phyloP scores from a whole-genome alignment of 108 stramenopile species.

The Conticribra weissflogii region DNA sequence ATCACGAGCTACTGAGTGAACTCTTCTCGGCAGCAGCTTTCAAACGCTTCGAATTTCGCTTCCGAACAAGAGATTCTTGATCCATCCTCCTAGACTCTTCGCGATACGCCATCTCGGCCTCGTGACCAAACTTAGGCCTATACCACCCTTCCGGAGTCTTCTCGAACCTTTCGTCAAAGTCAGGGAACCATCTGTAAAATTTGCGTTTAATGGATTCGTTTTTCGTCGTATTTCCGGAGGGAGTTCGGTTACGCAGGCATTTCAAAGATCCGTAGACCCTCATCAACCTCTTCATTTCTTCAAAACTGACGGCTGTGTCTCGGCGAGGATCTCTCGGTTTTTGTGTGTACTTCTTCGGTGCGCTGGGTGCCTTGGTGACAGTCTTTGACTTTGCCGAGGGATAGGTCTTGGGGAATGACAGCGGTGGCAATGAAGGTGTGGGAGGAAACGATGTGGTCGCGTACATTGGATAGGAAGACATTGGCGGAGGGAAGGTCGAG shows the following conservation, averaged over 20 bases:
- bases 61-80: constrained; percentile 21
- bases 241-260: constrained; percentile 30
- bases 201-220: constrained; percentile 38
- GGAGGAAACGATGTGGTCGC: neutral
- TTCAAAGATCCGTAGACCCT: constrained; percentile 34
- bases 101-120: constrained; percentile 37
- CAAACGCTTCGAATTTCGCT: constrained; percentile 17
- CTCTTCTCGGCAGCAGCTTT: too few species aligned
- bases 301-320: constrained; percentile 20
- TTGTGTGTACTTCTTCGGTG: neutral
- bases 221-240: constrained; percentile 7
- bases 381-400: neutral
- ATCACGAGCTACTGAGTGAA: too few species aligned
- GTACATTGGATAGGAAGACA: too few species aligned
- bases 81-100: constrained; percentile 30
- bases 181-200: constrained; percentile 48
- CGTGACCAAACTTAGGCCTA: constrained; percentile 29
- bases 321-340: constrained; percentile 13
- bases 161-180: constrained; percentile 34
- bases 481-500: too few species aligned
- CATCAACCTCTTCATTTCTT: constrained; percentile 41
- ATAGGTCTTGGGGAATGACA: too few species aligned
- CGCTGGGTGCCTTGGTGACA: neutral
- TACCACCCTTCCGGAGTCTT: constrained; percentile 21
- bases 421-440: neutral